Base-by-base conservation (phyloP, 345 rosid genomes). In the Camelina hispida region DNA sequence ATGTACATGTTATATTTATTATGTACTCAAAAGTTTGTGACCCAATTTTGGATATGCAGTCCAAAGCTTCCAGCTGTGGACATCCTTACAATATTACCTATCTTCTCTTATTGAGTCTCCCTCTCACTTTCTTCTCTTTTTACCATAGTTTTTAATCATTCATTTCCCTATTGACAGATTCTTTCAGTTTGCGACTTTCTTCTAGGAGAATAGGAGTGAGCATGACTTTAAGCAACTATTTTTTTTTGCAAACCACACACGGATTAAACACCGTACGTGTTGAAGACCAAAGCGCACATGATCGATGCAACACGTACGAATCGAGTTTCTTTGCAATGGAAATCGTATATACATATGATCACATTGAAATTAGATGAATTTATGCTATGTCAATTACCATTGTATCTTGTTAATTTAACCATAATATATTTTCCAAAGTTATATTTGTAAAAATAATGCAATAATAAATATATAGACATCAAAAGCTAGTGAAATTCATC, bases 11-110 rank as follows among this genome's bases (percentile, higher is more conserved):
- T 5, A 53, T 62, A 65, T 53, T 51, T 22, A 51, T 42, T 34
- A 59, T 60, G 63, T 68, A 68, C 69, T 60, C 12, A 4, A 34
- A 51, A 75, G 60, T 51, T 50, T 59, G 62, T 68, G 79, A 68
- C 79, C 73, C 79, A 51, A 52, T 40, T 75, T 30, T 42, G 62
- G 74, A 68, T 68, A 68, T 75, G 17, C 37, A 66, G 78, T 66
- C 66, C 78, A 37, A 74, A 66, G 61, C 22, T 16, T 74, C 73
- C 73, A 74, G 78, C 73, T 66, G 78, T 74, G 61, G 28, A 25
- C 61, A 48, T 66, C 67, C 53, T 66, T 57, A 66, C 64, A 65
- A 34, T 55, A 44, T 37, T 16, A 16, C 43, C 52, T n/a, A 46
- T 55, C 12, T 73, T 65, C 11, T 6, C 37, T n/a, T 32, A 20